Conservation (phyloP, 176 grass and related monocot genomes). For the Oryza meridionalis region DNA sequence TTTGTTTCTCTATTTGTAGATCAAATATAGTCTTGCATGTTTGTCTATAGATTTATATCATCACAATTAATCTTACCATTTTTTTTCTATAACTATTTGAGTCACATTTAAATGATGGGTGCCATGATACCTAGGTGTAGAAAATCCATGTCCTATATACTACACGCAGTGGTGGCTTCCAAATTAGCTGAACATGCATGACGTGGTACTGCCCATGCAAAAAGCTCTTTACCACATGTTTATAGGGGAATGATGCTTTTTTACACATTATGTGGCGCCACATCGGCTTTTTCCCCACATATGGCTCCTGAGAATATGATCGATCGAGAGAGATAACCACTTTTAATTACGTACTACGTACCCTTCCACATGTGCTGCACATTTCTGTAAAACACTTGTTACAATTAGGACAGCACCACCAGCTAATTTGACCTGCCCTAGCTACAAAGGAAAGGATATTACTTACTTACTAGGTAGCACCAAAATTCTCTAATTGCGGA, state of each 20-base stretch:
- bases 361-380: constrained; percentile 30
- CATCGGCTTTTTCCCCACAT: constrained; percentile 3
- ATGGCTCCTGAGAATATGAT: not conserved
- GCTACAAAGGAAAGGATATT: not conserved
- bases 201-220: not conserved
- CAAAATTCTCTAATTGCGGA: not conserved
- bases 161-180: not conserved
- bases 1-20: too few species aligned
- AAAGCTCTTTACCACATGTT: not conserved
- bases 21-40: too few species aligned
- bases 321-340: not conserved
- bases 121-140: too few species aligned
- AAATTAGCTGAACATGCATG: not conserved
- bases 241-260: not conserved
- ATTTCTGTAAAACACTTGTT: not conserved
- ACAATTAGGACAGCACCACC: not conserved
- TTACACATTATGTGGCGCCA: not conserved
- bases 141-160: too few species aligned
- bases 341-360: not conserved
- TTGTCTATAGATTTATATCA: too few species aligned
- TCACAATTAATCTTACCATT: too few species aligned
- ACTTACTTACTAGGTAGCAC: too few species aligned
- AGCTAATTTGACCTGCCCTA: constrained; percentile 23
- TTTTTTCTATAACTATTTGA: too few species aligned
- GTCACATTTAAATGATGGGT: too few species aligned